Percentiles rank a stretch among this genome's conserved stretches.
Conservation (phyloP, 805 yeast species). For the Ogataea saltuana region DNA sequence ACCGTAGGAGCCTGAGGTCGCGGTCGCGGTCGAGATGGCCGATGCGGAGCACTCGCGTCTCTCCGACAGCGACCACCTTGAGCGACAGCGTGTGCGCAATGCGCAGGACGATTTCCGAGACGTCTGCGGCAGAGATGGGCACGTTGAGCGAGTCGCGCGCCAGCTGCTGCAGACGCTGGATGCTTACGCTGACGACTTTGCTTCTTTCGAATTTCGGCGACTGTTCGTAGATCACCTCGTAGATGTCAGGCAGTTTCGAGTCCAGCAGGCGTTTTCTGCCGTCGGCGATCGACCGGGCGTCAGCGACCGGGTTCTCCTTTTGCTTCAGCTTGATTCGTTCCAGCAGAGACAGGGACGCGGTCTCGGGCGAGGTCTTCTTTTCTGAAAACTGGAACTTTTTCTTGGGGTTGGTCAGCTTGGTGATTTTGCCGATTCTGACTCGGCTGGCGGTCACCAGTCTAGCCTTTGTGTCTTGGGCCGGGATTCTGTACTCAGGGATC, state of each 20-base stretch:
- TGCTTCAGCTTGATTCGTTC: constrained; percentile 44
- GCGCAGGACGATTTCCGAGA: constrained; percentile 13
- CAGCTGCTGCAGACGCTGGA: constrained; percentile 18
- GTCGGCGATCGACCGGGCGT: neutral
- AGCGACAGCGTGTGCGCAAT: constrained; percentile 16
- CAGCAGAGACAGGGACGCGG: constrained; percentile 32
- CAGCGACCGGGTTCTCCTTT: constrained; percentile 18
- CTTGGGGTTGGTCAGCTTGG: constrained; percentile 35
- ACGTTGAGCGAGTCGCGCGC: constrained; percentile 24
- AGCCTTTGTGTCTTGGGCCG: constrained; percentile 2
- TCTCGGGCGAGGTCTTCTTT: constrained; percentile 15
- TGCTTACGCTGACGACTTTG: constrained; percentile 16
- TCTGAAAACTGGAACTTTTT: constrained; percentile 40
- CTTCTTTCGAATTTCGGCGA: constrained; percentile 17
- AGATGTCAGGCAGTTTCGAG: constrained; percentile 24
- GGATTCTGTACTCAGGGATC: constrained; percentile 13
- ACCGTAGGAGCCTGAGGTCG: constrained; percentile 17
- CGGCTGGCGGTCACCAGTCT: constrained; percentile 3
- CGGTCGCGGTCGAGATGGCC: constrained; percentile 20
- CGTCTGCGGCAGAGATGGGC: constrained; percentile 23
- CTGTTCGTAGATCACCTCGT: constrained; percentile 29
- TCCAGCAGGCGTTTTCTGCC: constrained; percentile 11
- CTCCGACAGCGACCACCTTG: constrained; percentile 21
- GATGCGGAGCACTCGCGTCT: constrained; percentile 22
- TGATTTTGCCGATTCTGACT: constrained; percentile 5